Evolutionary conservation across 202 grass and related monocot genomes (phyloP).

Genomic region (Alloteropsis angusta): DNA sequence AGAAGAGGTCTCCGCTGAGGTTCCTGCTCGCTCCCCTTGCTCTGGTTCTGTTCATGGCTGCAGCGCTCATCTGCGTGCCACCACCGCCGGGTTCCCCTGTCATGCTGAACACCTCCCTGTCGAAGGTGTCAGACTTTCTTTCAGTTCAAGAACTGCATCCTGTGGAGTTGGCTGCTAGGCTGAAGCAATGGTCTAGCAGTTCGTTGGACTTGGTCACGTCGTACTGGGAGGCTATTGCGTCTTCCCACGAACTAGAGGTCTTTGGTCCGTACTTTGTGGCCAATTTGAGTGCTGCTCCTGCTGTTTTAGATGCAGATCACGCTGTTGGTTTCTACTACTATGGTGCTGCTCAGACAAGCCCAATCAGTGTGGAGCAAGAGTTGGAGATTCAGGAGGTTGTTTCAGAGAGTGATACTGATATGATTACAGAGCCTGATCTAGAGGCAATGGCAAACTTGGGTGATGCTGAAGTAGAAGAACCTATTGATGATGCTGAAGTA

Average conservation of each 20-base stretch:
- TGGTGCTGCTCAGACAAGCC: conserved; percentile 15
- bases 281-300: conserved; percentile 48
- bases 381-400: conserved; percentile 16
- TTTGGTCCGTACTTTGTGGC: conserved; percentile 27
- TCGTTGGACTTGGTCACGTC: conserved; percentile 38
- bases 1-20: conserved; percentile 19
- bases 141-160: conserved; percentile 46
- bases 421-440: neutral
- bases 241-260: conserved; percentile 17
- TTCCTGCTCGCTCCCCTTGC: conserved; percentile 31
- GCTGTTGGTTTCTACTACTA: conserved; percentile 33
- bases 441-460: neutral
- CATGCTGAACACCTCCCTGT: conserved; percentile 22
- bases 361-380: conserved; percentile 4
- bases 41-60: conserved; percentile 33
- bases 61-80: conserved; percentile 28
- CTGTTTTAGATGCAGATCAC: conserved; percentile 15
- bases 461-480: neutral
- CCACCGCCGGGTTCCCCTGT: conserved; percentile 29
- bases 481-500: neutral
- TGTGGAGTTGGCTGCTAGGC: conserved; percentile 47
- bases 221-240: conserved; percentile 22
- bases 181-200: conserved; percentile 50
- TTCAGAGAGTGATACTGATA: neutral
- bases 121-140: conserved; percentile 29